Conservation (phyloP, 352 stramenopile species). For the Globisporangium mamillatum region DNA sequence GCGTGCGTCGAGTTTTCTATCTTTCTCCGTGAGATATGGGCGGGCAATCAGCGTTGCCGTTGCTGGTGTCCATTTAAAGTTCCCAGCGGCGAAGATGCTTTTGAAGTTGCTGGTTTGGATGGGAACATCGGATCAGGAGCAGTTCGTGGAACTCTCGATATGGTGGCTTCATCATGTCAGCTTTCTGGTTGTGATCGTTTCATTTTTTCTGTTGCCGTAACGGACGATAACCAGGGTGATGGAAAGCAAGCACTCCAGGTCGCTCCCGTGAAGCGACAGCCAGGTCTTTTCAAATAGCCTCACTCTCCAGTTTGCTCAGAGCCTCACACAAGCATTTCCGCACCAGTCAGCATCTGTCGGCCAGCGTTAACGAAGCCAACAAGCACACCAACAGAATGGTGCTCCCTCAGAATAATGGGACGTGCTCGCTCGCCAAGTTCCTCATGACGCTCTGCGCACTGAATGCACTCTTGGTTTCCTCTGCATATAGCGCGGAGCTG, state of each 20-base stretch:
- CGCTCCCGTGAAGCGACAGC: not conserved
- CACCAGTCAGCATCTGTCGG: too few species aligned
- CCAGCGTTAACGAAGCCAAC: too few species aligned
- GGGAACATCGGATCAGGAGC: too few species aligned
- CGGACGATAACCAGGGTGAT: not conserved
- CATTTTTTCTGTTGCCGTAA: not conserved
- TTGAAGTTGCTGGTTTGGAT: too few species aligned
- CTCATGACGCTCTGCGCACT: not conserved
- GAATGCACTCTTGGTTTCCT: not conserved
- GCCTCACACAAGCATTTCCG: not conserved
- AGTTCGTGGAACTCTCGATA: too few species aligned
- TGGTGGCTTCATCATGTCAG: not conserved
- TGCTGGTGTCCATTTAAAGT: too few species aligned
- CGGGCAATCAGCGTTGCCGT: too few species aligned
- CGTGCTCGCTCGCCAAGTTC: slow-evolving; percentile 2
- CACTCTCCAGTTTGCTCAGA: not conserved
- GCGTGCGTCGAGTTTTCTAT: too few species aligned
- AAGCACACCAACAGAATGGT: not conserved
- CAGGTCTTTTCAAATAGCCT: not conserved
- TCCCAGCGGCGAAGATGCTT: too few species aligned
- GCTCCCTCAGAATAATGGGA: not conserved
- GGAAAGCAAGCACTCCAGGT: not conserved
- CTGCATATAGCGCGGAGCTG: not conserved
- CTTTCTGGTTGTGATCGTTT: not conserved
- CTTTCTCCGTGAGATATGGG: too few species aligned